A percentile compares a stretch with the other conserved stretches of the same genome.
Evolutionary conservation across 192 early-diverging fungal genomes (phyloP).

Genomic region (Umbelopsis vinacea): DNA sequence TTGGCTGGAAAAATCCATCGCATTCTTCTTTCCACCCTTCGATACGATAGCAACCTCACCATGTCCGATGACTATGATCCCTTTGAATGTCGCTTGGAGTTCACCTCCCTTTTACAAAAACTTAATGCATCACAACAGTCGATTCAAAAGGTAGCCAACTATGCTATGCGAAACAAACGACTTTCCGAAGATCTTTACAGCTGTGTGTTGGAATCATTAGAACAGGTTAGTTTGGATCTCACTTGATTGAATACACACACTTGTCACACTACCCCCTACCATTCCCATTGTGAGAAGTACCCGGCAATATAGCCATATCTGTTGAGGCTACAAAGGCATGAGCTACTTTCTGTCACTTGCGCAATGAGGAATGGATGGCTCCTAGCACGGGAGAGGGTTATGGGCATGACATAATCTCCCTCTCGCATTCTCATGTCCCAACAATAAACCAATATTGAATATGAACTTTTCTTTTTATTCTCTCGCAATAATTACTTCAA

Average conservation of each 20-base stretch:
- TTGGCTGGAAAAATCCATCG: background rate
- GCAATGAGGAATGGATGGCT: background rate
- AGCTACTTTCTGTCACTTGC: background rate
- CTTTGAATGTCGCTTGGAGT: slow-evolving; percentile 58
- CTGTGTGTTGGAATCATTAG: slow-evolving; percentile 60
- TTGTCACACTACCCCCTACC: background rate
- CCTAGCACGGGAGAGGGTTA: background rate
- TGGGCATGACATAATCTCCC: background rate
- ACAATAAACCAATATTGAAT: slow-evolving; percentile 6
- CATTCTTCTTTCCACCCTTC: background rate
- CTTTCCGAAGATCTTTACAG: slow-evolving; percentile 61
- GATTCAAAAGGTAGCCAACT: slow-evolving; percentile 57
- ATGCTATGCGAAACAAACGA: slow-evolving; percentile 53
- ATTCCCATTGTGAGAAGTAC: background rate
- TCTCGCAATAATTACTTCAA: slow-evolving; percentile 1
- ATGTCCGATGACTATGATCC: slow-evolving; percentile 54
- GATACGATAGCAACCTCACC: background rate
- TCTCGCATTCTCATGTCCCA: slow-evolving; percentile 2
- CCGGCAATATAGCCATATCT: background rate
- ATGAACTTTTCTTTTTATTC: background rate
- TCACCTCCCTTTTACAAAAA: slow-evolving; percentile 49
- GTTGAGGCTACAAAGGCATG: background rate
- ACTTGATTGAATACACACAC: background rate
- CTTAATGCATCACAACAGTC: slow-evolving; percentile 63
- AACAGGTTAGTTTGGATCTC: slow-evolving; percentile 46